Evolutionary conservation across 2,329 filamentous ascomycete genomes (phyloP).

Genomic region (Knoxdaviesia capensis): DNA sequence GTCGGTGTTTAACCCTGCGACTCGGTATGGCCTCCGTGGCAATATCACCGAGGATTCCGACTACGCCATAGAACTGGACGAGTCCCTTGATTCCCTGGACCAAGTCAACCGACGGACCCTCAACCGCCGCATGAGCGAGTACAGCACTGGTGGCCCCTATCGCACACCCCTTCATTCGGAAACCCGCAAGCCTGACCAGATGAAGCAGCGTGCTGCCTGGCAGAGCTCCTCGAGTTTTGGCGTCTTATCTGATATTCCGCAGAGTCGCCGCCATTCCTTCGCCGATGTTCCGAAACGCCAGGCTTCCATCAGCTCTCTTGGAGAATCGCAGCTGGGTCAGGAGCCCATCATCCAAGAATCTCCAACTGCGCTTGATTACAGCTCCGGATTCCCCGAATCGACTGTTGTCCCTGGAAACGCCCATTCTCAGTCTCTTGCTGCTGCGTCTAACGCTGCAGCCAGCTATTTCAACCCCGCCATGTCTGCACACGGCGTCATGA

Average conservation of each 20-base stretch:
- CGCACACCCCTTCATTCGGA: constrained; percentile 32
- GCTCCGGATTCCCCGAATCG: too few relatives aligned
- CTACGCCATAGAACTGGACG: constrained; percentile 52
- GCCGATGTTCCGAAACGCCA: constrained; percentile 47
- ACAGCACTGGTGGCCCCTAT: constrained; percentile 19
- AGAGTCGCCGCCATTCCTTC: constrained; percentile 66
- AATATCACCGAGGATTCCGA: constrained; percentile 45
- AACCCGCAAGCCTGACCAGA: constrained; percentile 40
- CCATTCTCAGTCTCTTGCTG: too few relatives aligned
- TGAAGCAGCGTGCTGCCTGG: constrained; percentile 46
- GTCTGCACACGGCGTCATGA: too few relatives aligned
- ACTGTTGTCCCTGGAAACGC: too few relatives aligned
- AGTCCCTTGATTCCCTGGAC: constrained; percentile 29
- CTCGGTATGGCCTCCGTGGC: constrained; percentile 31
- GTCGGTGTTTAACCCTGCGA: constrained; percentile 13
- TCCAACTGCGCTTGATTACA: too few relatives aligned
- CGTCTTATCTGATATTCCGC: constrained; percentile 38
- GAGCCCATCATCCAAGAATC: too few relatives aligned
- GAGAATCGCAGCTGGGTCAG: constrained; percentile 15
- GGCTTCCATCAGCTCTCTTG: constrained; percentile 39
- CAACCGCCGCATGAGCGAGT: constrained; percentile 37
- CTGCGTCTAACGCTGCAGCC: too few relatives aligned
- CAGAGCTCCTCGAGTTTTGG: constrained; percentile 50
- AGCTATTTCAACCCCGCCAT: too few relatives aligned
- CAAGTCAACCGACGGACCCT: constrained; percentile 24